Conservation (phyloP, 2,329 filamentous ascomycete genomes). For the Coniochaeta sp. region DNA sequence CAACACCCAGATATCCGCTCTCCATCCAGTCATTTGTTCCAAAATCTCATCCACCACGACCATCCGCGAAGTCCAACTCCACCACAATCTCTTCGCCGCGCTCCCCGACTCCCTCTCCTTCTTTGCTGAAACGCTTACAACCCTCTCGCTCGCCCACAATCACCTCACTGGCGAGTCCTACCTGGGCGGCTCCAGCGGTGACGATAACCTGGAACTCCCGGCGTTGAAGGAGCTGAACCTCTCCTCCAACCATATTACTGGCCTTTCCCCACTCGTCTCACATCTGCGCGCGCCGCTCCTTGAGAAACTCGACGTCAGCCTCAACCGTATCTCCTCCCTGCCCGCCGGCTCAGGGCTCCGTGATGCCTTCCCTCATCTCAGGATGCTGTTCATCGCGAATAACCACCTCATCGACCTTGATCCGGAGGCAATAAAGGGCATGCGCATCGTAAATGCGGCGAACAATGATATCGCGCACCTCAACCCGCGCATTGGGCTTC, state of each 20-base stretch:
- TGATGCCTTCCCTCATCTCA: slow-evolving; percentile 61
- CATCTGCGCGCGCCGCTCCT: slow-evolving; percentile 68
- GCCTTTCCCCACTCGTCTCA: slow-evolving; percentile 57
- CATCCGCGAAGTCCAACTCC: slow-evolving; percentile 56
- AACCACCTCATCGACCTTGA: slow-evolving; percentile 71
- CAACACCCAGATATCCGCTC: slow-evolving; percentile 53
- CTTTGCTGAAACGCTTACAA: slow-evolving; percentile 63
- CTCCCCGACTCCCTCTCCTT: slow-evolving; percentile 67
- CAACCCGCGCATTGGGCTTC: slow-evolving; percentile 71
- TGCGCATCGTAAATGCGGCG: slow-evolving; percentile 69
- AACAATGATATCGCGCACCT: slow-evolving; percentile 83
- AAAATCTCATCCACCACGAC: slow-evolving; percentile 45
- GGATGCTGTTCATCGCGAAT: slow-evolving; percentile 66
- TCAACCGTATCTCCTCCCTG: slow-evolving; percentile 71
- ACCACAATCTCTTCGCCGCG: slow-evolving; percentile 66
- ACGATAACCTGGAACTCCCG: slow-evolving; percentile 60
- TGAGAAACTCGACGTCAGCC: slow-evolving; percentile 70
- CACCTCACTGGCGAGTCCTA: slow-evolving; percentile 59
- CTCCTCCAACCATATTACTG: slow-evolving; percentile 64
- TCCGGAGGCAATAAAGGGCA: slow-evolving; percentile 64
- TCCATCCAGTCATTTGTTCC: slow-evolving; percentile 51
- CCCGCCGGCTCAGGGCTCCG: slow-evolving; percentile 49
- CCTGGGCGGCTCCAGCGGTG: slow-evolving; percentile 34
- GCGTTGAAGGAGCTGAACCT: slow-evolving; percentile 72
- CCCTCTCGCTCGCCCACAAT: slow-evolving; percentile 71